These are phyloP conservation scores for Heterobasidion parviporum DNA, from an alignment of 1,284 basidiomycete species.

Conservation along the genomic window DNA sequence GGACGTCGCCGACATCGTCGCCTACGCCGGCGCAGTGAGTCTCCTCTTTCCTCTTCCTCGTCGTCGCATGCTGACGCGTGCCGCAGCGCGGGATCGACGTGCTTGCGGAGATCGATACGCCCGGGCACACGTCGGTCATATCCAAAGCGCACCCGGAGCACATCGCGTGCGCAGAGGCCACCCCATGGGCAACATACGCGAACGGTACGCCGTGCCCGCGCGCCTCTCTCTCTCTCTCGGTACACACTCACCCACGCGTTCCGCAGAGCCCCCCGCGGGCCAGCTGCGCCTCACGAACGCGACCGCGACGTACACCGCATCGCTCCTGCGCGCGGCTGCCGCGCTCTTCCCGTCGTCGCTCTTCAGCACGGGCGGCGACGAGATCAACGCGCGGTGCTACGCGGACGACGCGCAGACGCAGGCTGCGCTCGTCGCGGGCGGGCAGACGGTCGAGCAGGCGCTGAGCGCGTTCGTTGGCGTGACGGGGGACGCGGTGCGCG, in stretches of 20 bases:
- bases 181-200: slow-evolving; percentile 60
- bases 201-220: slow-evolving; percentile 29
- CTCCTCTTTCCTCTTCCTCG: too few relatives aligned
- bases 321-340: slow-evolving; percentile 34
- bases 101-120: slow-evolving; percentile 52
- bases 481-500: slow-evolving; percentile 39
- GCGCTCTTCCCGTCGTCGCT: slow-evolving; percentile 48
- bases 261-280: slow-evolving; percentile 67
- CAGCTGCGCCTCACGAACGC: slow-evolving; percentile 65
- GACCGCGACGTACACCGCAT: slow-evolving; percentile 34
- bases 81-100: slow-evolving; percentile 6
- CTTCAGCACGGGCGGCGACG: slow-evolving; percentile 80
- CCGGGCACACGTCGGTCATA: slow-evolving; percentile 71
- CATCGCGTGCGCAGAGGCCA: slow-evolving; percentile 60
- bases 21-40: slow-evolving; percentile 68
- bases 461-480: slow-evolving; percentile 50
- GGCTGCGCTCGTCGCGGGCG: slow-evolving; percentile 35
- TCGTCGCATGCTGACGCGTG: too few relatives aligned
- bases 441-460: slow-evolving; percentile 54
- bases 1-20: slow-evolving; percentile 58
- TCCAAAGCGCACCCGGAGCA: slow-evolving; percentile 60
- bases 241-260: slow-evolving; percentile 2
- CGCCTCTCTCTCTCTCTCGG: neutral
- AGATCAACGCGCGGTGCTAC: slow-evolving; percentile 70
- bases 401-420: slow-evolving; percentile 52